These are phyloP conservation scores for Trypanosoma brucei DNA, from an alignment of 208 protist species.

Conservation along the genomic window DNA sequence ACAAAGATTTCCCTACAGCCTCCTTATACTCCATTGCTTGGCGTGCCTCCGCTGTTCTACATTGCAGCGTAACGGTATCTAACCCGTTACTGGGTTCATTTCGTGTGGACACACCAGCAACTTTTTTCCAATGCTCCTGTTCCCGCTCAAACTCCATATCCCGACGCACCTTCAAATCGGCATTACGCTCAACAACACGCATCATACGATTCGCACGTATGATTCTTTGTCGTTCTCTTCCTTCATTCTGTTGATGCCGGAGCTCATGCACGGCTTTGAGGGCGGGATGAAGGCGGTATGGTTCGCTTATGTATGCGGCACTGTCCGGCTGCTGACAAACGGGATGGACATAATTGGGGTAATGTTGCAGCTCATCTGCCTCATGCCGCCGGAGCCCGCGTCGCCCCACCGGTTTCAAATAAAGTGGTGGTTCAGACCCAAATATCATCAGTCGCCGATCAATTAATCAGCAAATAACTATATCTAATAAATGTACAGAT, in stretches of 20 bases:
- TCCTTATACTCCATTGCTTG: constrained; percentile 18
- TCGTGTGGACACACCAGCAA: constrained; percentile 25
- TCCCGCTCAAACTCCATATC: constrained; percentile 30
- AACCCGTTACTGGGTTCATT: constrained; percentile 54
- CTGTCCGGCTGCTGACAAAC: constrained; percentile 23
- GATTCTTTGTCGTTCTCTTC: not conserved
- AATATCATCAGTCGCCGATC: constrained; percentile 33
- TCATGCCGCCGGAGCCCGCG: constrained; percentile 57
- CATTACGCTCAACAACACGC: constrained; percentile 27
- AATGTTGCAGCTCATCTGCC: constrained; percentile 59
- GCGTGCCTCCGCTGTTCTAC: constrained; percentile 32
- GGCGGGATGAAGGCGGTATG: constrained; percentile 39
- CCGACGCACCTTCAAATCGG: constrained; percentile 18
- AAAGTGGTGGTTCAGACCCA: constrained; percentile 56
- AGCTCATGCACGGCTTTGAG: constrained; percentile 45
- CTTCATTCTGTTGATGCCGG: constrained; percentile 23
- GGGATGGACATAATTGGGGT: constrained; percentile 56
- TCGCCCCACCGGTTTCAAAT: constrained; percentile 48
- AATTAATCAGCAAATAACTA: not conserved
- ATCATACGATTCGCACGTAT: constrained; percentile 15
- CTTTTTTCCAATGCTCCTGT: constrained; percentile 19
- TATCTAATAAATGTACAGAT: not conserved
- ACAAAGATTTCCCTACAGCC: constrained; percentile 22
- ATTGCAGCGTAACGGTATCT: constrained; percentile 59
- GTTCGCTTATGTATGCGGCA: constrained; percentile 34